These are phyloP conservation scores for Cladosporium austrohemisphaericum DNA, from an alignment of 2,329 filamentous ascomycete genomes.

Conservation along the genomic window DNA sequence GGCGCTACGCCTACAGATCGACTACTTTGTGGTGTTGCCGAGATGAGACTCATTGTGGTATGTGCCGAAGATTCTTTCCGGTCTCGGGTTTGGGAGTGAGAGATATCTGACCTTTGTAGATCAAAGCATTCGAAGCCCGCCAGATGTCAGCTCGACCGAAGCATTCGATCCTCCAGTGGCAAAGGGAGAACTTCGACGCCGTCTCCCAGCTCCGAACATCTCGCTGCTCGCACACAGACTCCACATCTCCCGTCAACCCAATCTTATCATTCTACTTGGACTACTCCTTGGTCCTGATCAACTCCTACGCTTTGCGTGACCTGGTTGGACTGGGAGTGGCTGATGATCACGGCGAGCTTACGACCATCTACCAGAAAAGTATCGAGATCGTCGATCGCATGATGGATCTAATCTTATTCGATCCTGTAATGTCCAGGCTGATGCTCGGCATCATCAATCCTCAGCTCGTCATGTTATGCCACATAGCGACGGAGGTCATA, in stretches of 20 bases:
- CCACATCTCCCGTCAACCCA: not conserved
- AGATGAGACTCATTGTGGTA: slow-evolving; percentile 10
- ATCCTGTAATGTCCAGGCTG: not conserved
- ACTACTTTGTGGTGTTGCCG: slow-evolving; percentile 4
- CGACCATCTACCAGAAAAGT: slow-evolving; percentile 6
- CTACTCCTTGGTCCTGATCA: slow-evolving; percentile 11
- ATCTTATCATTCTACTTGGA: slow-evolving; percentile 10
- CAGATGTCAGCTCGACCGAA: not conserved
- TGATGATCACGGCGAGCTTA: slow-evolving; percentile 1
- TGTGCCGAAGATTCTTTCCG: not conserved
- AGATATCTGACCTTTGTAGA: not conserved
- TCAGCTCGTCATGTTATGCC: slow-evolving; percentile 10
- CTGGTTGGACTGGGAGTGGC: slow-evolving; percentile 1
- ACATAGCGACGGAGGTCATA: slow-evolving; percentile 7
- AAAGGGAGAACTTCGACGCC: slow-evolving; percentile 1
- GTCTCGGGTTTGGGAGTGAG: too few relatives aligned
- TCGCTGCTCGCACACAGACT: not conserved
- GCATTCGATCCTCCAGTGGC: slow-evolving; percentile 2
- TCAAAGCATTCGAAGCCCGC: slow-evolving; percentile 11
- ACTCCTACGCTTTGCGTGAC: slow-evolving; percentile 9
- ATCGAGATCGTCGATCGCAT: slow-evolving; percentile 1
- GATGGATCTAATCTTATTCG: slow-evolving; percentile 9
- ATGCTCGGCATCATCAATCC: slow-evolving; percentile 8
- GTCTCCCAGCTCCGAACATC: not conserved
- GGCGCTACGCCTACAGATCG: slow-evolving; percentile 4